These are phyloP conservation scores for Monilinia laxa DNA, from an alignment of 2,329 filamentous ascomycete genomes.

Conservation along the genomic window DNA sequence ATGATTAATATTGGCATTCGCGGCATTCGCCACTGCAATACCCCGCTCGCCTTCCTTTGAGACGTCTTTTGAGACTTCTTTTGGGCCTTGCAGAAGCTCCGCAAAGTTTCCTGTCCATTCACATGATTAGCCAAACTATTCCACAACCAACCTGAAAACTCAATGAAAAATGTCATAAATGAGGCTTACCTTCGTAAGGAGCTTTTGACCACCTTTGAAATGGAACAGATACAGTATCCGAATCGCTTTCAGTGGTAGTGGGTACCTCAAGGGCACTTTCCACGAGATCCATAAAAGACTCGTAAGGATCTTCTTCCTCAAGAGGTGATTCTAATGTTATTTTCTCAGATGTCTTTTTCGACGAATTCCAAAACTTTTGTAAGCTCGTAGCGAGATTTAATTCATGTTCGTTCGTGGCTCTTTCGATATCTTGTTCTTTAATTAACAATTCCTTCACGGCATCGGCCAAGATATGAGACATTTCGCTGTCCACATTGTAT, in stretches of 20 bases:
- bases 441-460: not conserved
- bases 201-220: not conserved
- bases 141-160: not conserved
- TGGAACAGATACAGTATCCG: not conserved
- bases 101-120: not conserved
- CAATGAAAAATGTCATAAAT: not conserved
- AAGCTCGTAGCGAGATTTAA: not conserved
- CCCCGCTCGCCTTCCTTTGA: too few relatives aligned
- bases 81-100: not conserved
- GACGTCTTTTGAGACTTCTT: too few relatives aligned
- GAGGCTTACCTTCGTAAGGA: not conserved
- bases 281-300: not conserved
- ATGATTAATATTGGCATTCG: too few relatives aligned
- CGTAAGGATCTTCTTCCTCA: not conserved
- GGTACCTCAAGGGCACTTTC: not conserved
- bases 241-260: not conserved
- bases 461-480: not conserved
- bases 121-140: not conserved
- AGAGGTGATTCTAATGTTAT: not conserved
- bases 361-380: not conserved
- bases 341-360: not conserved
- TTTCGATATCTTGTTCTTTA: not conserved
- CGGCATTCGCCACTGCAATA: too few relatives aligned
- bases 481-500: constrained; percentile 5
- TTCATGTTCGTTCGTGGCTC: not conserved